Evolutionary conservation across 2,329 filamentous ascomycete genomes (phyloP), one percentile per base, ranked within the genome.

Genomic region (Pyrenophora graminea): DNA sequence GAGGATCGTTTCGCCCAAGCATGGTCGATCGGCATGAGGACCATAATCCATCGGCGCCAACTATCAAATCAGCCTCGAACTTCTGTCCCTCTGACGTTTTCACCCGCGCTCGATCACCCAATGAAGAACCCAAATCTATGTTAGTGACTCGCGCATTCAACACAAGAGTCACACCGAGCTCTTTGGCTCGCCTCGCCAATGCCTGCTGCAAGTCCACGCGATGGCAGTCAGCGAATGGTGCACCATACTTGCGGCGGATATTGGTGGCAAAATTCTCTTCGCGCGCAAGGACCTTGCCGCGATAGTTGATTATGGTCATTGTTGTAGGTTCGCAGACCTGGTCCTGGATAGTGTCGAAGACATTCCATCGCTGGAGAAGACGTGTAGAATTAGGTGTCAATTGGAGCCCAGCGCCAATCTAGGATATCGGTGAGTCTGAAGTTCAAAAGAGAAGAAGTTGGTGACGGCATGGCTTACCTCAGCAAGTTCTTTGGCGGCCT

Each of bases 31-130:
- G 77, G 38, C 80, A 84, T 10, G 74, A 73, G 2, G 83, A 86
- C 83, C 84, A 86, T 0, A 88, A 70, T 0, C 86, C 86, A 55
- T 89, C 86, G 0, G 85, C 84, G 0, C 79, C 85, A 1, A 89
- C 76, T 4, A 89, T 73, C 6, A 88, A 68, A 58, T 88, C 83
- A 2, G 77, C 81, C 0, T 67, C 66, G 2, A 76, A 74, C 1
- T 59, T 68, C 4, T 73, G 69, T 0, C 79, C 81, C 4, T 63
- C 62, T 4, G 69, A 68, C 0, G 75, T 76, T 1, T 62, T 74
- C 0, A 82, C 63, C 4, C 71, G 73, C 1, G 78, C 70, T 1
- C 68, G 53, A 30, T 52, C 51, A 49, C 58, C 53, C 7, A 40
- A 19, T 2, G 50, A 66, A 9, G 78, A 69, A 1, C 61, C 59